Base-by-base conservation (phyloP, 169 alveolate species). In the Babesia microti region DNA sequence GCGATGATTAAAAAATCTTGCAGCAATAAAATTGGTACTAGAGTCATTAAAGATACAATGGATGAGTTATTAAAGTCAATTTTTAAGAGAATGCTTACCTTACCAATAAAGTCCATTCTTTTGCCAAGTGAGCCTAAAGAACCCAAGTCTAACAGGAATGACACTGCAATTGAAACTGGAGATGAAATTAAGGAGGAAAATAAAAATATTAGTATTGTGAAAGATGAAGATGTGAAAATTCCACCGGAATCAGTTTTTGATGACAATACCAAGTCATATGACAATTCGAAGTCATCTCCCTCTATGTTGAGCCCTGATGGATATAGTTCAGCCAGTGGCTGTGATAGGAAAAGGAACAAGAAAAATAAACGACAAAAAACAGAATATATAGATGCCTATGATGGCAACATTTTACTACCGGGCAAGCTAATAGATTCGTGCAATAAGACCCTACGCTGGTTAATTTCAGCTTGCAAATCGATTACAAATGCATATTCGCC, bases 361-460 rank as follows among this genome's bases (percentile, higher is more conserved):
- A n/a, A n/a, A n/a, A n/a, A n/a, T n/a, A n/a, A n/a, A n/a, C n/a
- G n/a, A n/a, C 52, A 40, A 6, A 48, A 51, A 34, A 24, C 22
- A 5, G 18, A 19, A 1, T 6, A 7, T 7, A 18, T 65, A 4
- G 48, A 53, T 22, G 43, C 50, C 23, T 39, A 29, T 6, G 76
- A 70, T 19, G 70, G 53, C 28, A 44, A 65, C 28, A 54, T 68
- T 21, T 28, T 65, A 6, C 41, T 33, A 0, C 37, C n/a, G 1
- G 59, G 50, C 0, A 54, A 50, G 14, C 42, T 65, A 9, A 18
- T 65, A 3, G 63, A 33, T 1, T 27, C 46, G 0, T 54, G 55
- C 27, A 70, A 70, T n/a, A 49, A 46, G 11, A 54, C 55, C 11
- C 24, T 65, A 35, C 26, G 76, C 12, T 65, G 76, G 76, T 47